Base-by-base conservation (phyloP, 1,284 basidiomycete genomes). In the Ganoderma lucidum region DNA sequence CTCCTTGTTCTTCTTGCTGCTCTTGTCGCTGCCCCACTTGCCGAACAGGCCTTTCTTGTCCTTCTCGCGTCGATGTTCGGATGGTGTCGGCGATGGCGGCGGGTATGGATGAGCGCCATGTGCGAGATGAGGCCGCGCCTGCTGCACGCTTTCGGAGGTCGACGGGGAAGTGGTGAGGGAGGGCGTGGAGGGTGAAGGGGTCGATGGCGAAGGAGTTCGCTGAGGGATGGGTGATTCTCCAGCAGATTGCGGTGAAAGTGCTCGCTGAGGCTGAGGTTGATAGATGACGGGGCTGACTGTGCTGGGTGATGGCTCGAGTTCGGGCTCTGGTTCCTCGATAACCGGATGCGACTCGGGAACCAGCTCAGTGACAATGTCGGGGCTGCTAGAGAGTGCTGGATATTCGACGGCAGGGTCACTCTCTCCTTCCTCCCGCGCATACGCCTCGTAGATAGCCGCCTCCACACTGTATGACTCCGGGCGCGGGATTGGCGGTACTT, bases 391-490 rank as follows among this genome's bases (percentile, higher is more conserved):
- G 3, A 69, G 51, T 30, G 70, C 61, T 19, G 73, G 74, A n/a
- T 63, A 58, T 32, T 70, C 71, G 14, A 60, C 37, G 23, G 35
- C 10, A 2, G 35, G 64, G 6, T 73, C 72, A 19, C 72, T 74
- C 9, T 78, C 79, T 3, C 74, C 70, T 19, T 79, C 79, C 30
- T 78, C 78, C 58, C 71, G 71, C 6, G 71, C 87, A 78, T 97
- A 96, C 2, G 94, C 88, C 74, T 96, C 95, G 77, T 92, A 94
- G 72, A 96, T 96, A 39, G 87, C 87, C 3, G 88, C 81, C 75
- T 96, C 94, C 71, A 94, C 93, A 68, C 89, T 91, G 75, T 90
- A 94, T 2, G 90, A 91, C 71, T 91, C 90, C 44, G 89, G 91
- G 72, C 87, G 85, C 19, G 79, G 75, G 19, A 79, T 74, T 45